A percentile compares a stretch with the other conserved stretches of the same genome.
These are phyloP conservation scores for Talaromyces borbonicus DNA, from an alignment of 495 filamentous ascomycete species.

Conservation along the genomic window DNA sequence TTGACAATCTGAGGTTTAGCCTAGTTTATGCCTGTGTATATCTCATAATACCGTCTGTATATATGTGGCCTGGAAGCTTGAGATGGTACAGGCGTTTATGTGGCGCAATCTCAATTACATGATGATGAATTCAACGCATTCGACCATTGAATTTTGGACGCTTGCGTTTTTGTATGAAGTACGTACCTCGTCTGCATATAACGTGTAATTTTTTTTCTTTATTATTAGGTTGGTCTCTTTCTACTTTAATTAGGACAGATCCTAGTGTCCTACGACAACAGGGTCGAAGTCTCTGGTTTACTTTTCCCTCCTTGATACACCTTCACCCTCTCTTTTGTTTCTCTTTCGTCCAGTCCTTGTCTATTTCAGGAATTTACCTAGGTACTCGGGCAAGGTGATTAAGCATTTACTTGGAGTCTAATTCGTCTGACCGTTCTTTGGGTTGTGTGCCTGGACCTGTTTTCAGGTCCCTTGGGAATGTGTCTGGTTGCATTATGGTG, in stretches of 20 bases:
- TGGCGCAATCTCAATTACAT: not conserved
- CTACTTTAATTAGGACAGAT: too few relatives aligned
- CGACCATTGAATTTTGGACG: not conserved
- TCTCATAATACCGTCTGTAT: slow-evolving; percentile 6
- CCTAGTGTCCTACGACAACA: too few relatives aligned
- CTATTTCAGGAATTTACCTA: too few relatives aligned
- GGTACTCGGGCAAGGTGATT: too few relatives aligned
- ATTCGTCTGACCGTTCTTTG: too few relatives aligned
- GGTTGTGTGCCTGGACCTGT: too few relatives aligned
- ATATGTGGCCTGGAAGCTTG: slow-evolving; percentile 1
- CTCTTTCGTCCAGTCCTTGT: not conserved
- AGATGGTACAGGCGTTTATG: slow-evolving; percentile 2
- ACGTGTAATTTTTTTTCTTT: not conserved
- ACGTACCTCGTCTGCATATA: slow-evolving; percentile 1
- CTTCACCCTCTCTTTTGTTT: not conserved
- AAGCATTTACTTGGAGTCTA: too few relatives aligned
- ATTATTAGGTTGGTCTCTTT: too few relatives aligned
- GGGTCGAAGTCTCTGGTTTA: not conserved
- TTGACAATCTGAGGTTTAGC: too few relatives aligned
- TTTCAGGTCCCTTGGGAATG: too few relatives aligned
- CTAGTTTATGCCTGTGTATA: not conserved
- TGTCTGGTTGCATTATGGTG: too few relatives aligned
- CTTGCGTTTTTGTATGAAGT: slow-evolving; percentile 2
- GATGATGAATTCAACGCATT: not conserved
- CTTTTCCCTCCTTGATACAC: not conserved